phyloP scores from a whole-genome alignment of 805 yeast species.

The Yarrowia sp. region DNA sequence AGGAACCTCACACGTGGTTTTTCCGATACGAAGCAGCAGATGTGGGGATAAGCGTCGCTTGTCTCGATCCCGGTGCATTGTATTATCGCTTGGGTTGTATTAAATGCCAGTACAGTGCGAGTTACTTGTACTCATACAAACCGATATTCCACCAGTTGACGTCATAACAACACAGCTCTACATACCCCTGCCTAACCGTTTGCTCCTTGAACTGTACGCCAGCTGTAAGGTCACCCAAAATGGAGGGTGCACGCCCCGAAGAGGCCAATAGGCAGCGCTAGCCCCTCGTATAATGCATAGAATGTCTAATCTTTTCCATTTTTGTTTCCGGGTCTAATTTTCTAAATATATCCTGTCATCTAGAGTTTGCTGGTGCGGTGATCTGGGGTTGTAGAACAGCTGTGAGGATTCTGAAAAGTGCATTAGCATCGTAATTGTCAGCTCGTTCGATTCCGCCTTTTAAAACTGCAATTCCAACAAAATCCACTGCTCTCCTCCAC shows the following conservation, averaged over 20 bases:
- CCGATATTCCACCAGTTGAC: background rate
- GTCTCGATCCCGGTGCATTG: too few relatives aligned
- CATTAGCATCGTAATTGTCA: too few relatives aligned
- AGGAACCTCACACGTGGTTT: slow-evolving; percentile 9
- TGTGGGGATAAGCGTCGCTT: background rate
- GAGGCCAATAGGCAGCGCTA: background rate
- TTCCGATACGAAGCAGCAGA: background rate
- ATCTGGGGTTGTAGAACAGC: background rate
- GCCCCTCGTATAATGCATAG: slow-evolving; percentile 15
- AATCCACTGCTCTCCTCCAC: too few relatives aligned
- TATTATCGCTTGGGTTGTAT: too few relatives aligned
- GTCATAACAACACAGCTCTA: background rate
- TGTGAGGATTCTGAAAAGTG: background rate
- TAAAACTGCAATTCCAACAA: too few relatives aligned
- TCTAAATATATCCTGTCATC: background rate
- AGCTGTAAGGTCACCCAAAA: background rate
- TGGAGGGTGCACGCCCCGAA: background rate
- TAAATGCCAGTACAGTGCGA: too few relatives aligned
- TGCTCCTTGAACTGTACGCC: background rate
- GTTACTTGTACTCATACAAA: too few relatives aligned
- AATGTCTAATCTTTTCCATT: background rate
- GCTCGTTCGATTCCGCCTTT: background rate
- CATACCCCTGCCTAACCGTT: slow-evolving; percentile 14
- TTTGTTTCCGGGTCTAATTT: background rate
- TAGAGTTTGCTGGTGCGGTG: background rate